These are phyloP conservation scores for Cronartium quercuum DNA, from an alignment of 1,284 basidiomycete species.

Conservation along the genomic window DNA sequence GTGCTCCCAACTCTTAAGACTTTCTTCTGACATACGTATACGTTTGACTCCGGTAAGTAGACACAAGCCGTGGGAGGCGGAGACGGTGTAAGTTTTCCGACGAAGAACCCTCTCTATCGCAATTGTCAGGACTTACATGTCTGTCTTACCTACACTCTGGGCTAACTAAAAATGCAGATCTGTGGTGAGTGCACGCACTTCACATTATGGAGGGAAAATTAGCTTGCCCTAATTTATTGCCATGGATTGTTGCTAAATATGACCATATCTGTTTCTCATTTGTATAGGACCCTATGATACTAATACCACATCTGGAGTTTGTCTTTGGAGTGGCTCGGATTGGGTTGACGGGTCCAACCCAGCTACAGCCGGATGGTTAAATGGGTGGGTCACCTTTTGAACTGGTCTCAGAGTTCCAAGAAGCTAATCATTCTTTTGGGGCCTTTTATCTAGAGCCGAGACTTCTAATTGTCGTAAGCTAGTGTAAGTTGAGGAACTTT, in stretches of 20 bases:
- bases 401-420: not conserved
- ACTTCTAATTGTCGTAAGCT: slow-evolving; percentile 19
- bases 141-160: not conserved
- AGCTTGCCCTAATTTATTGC: not conserved
- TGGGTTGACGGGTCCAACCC: not conserved
- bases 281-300: not conserved
- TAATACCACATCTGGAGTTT: not conserved
- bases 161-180: not conserved
- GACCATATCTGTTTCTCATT: not conserved
- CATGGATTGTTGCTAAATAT: not conserved
- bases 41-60: not conserved
- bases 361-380: not conserved
- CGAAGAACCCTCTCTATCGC: not conserved
- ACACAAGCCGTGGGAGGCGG: not conserved
- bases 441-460: not conserved
- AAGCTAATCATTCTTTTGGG: not conserved
- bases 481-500: slow-evolving; percentile 5
- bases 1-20: not conserved
- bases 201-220: not conserved
- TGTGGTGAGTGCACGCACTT: not conserved
- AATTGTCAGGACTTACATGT: not conserved
- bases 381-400: not conserved
- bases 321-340: not conserved
- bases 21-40: not conserved
- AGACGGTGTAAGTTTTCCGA: not conserved